These are phyloP conservation scores for Lumnitzera racemosa DNA, from an alignment of 345 rosid species.

Conservation along the genomic window DNA sequence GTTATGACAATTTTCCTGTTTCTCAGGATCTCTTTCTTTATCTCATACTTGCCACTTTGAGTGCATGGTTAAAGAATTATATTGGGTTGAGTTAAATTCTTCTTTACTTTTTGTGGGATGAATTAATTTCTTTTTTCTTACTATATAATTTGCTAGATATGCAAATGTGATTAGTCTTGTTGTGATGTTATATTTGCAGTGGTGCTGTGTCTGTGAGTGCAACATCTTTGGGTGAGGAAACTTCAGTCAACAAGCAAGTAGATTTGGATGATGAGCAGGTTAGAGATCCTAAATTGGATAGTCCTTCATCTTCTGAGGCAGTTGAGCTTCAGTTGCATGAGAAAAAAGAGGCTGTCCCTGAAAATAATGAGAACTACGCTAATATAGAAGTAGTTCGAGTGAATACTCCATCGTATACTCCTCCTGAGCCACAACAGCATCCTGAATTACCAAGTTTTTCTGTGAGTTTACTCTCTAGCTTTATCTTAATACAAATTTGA, in stretches of 20 bases:
- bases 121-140: too few relatives aligned
- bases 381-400: slow-evolving; percentile 50
- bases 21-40: too few relatives aligned
- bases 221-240: slow-evolving; percentile 32
- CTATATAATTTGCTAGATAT: too few relatives aligned
- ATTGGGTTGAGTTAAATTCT: too few relatives aligned
- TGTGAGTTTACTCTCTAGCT: slow-evolving; percentile 35
- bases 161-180: too few relatives aligned
- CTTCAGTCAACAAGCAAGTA: slow-evolving; percentile 33
- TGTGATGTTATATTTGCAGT: slow-evolving; percentile 6
- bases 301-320: slow-evolving; percentile 43
- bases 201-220: slow-evolving; percentile 35
- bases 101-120: too few relatives aligned
- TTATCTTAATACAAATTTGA: neutral
- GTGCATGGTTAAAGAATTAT: too few relatives aligned
- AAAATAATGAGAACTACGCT: slow-evolving; percentile 42
- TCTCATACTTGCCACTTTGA: too few relatives aligned
- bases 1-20: too few relatives aligned
- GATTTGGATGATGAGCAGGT: slow-evolving; percentile 42
- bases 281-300: slow-evolving; percentile 47
- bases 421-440: slow-evolving; percentile 53
- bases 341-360: slow-evolving; percentile 44
- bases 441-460: slow-evolving; percentile 51
- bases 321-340: slow-evolving; percentile 56
- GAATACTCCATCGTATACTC: slow-evolving; percentile 45